Evolutionary conservation across 176 grass and related monocot species (phyloP), one percentile per base, ranked within the genome.

Genomic region (Tillandsia leiboldiana): DNA sequence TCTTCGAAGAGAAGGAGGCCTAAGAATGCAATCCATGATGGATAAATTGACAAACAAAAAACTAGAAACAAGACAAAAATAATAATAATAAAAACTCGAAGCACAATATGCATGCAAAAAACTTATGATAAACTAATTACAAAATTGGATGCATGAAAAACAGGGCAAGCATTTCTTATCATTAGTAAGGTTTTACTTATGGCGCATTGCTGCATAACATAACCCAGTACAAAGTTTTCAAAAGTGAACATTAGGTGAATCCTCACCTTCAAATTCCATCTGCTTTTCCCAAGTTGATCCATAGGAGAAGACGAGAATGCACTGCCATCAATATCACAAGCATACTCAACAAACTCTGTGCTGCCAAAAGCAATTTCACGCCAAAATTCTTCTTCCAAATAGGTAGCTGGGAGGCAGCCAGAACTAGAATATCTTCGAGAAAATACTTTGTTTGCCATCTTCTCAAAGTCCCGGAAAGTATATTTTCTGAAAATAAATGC

Each of bases 241-340:
- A 56, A 65, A 51, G 33, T n/a, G 18, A 51, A 65, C 14, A 1
- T 1, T 12, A 13, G 33, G 15, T 50, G 1, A 57, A 23, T 72
- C 6, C 33, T 58, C 75, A 99, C 95, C 95, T 99, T 99, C 72
- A 99, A 75, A 71, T 93, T 99, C 89, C 94, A 99, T 53, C 93
- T 88, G 70, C 89, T 93, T 85, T 88, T 84, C 27, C 87, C 95
- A 74, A 99, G 90, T 51, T 86, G 84, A 68, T 99, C 95, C 8
- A 65, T 75, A 53, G 80, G 72, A 72, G 89, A 87, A 79, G 90
- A 90, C 50, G 95, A 99, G 86, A 99, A 99, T 26, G 95, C 95
- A 88, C 89, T 99, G 13, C 94, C 95, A 65, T 99, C 95, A 80
- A 99, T 82, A 75, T 99, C 95, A 48, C 95, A 99, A 33, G 95